Evolutionary conservation across 1,284 basidiomycete species (phyloP).

Genomic region (Pyrrhoderma lamaoense): DNA sequence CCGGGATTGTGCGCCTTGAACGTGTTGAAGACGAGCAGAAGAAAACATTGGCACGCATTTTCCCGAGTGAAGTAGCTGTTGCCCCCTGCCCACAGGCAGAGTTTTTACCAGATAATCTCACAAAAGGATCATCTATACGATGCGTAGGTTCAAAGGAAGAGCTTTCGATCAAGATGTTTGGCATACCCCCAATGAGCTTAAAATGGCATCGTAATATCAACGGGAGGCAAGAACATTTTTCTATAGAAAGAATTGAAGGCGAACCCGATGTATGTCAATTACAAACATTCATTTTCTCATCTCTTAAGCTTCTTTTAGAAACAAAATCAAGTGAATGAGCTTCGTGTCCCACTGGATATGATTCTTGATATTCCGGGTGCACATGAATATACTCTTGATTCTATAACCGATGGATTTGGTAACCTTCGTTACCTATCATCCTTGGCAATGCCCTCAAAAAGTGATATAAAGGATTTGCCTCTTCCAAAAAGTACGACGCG

Average conservation of each 20-base stretch:
- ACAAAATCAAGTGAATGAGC: constrained; percentile 37
- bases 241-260: constrained; percentile 80
- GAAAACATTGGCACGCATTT: constrained; percentile 56
- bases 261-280: constrained; percentile 28
- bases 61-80: constrained; percentile 64
- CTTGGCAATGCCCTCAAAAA: constrained; percentile 5
- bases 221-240: constrained; percentile 55
- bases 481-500: constrained; percentile 37
- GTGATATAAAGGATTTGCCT: background rate
- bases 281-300: constrained; percentile 20
- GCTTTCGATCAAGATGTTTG: constrained; percentile 62
- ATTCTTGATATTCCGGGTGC: constrained; percentile 54
- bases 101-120: constrained; percentile 44
- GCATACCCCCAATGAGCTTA: constrained; percentile 74
- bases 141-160: constrained; percentile 67
- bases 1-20: constrained; percentile 68
- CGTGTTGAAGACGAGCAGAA: constrained; percentile 65
- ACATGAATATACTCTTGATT: constrained; percentile 65
- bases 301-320: constrained; percentile 17
- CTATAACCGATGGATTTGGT: constrained; percentile 67
- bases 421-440: constrained; percentile 35
- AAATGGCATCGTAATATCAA: constrained; percentile 68
- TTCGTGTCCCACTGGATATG: constrained; percentile 63
- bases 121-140: constrained; percentile 44
- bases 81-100: constrained; percentile 76